Conservation (phyloP, 31 red algal species). For the Endocladia muricata region DNA sequence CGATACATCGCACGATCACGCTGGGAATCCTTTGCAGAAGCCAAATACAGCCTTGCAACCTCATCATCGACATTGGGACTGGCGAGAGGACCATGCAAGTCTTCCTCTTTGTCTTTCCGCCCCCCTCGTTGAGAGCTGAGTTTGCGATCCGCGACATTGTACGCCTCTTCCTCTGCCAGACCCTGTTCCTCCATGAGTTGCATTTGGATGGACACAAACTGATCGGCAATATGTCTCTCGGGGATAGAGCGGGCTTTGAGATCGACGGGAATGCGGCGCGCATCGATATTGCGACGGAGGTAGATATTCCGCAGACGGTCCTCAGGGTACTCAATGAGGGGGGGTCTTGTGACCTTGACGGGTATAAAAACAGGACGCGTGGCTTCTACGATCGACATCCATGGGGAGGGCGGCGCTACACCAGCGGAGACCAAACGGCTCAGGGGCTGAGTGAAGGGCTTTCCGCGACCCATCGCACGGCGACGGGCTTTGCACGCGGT, state of each 20-base stretch:
- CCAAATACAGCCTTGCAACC: slow-evolving; percentile 32
- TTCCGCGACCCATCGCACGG: slow-evolving; percentile 49
- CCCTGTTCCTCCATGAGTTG: slow-evolving; percentile 37
- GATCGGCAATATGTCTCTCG: slow-evolving; percentile 46
- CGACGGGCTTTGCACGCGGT: too few relatives aligned
- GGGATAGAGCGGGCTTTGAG: slow-evolving; percentile 28
- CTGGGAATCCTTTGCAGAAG: slow-evolving; percentile 36
- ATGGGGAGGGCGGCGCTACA: slow-evolving; percentile 23
- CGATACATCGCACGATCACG: slow-evolving; percentile 26
- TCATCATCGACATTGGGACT: slow-evolving; percentile 17
- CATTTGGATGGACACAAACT: slow-evolving; percentile 46
- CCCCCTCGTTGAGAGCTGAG: background rate
- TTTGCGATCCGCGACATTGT: slow-evolving; percentile 28
- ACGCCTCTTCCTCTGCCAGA: slow-evolving; percentile 41
- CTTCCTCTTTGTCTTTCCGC: slow-evolving; percentile 3
- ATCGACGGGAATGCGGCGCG: slow-evolving; percentile 36
- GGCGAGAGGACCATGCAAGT: slow-evolving; percentile 23
- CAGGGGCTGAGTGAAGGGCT: slow-evolving; percentile 39
- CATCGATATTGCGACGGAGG: slow-evolving; percentile 35
- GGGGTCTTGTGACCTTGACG: slow-evolving; percentile 6
- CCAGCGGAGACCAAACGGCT: slow-evolving; percentile 31
- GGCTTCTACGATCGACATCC: slow-evolving; percentile 32
- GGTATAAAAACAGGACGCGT: slow-evolving; percentile 32
- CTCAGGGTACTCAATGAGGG: slow-evolving; percentile 46
- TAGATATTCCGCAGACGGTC: slow-evolving; percentile 55